Evolutionary conservation across 306 rosid species (phyloP), one percentile per base, ranked within the genome.

Genomic region (Cicer chorassanicum): DNA sequence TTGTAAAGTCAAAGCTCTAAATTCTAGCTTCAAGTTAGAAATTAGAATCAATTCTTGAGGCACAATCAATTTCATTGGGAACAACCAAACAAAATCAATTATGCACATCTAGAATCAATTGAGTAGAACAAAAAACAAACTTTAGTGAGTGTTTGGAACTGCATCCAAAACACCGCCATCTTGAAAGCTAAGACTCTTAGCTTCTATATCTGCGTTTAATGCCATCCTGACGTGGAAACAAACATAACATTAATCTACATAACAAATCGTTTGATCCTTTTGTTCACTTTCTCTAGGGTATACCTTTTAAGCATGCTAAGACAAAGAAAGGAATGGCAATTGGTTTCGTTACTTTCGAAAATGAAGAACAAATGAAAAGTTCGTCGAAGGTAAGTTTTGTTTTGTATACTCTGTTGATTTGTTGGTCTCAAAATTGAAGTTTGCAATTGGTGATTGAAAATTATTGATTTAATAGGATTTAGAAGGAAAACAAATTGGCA

Each of bases 291-390:
- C 73, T 82, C 6, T 84, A 90, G 99, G 92, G 88, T 63, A 49
- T 90, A 68, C 62, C 60, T 70, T 89, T 84, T 83, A 87, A 92
- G 81, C 81, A 80, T 73, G 95, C 90, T 1, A 92, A 92, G 97
- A 94, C 92, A 82, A 94, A 87, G 88, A 87, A 82, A 70, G 96
- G 97, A 46, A 94, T 94, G 97, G 8, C 69, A 42, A 67, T 90
- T 19, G 99, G 96, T 42, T 90, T 92, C 70, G 72, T 90, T 74
- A 82, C 72, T 76, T 94, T 94, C 62, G 89, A 88, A 75, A 88
- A 82, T 57, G 86, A 75, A 65, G 99, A 87, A 75, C 96, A 92
- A 54, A 56, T 87, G 81, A 82, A 87, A 76, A 81, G 60, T 64
- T 87, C 93, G 2, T 7, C 80, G 6, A 79, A 86, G 96, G 99